Percentiles rank a stretch among this genome's conserved stretches.
These are phyloP conservation scores for Pelargonium fulgidum DNA, from an alignment of 441 rosid species.

Conservation along the genomic window DNA sequence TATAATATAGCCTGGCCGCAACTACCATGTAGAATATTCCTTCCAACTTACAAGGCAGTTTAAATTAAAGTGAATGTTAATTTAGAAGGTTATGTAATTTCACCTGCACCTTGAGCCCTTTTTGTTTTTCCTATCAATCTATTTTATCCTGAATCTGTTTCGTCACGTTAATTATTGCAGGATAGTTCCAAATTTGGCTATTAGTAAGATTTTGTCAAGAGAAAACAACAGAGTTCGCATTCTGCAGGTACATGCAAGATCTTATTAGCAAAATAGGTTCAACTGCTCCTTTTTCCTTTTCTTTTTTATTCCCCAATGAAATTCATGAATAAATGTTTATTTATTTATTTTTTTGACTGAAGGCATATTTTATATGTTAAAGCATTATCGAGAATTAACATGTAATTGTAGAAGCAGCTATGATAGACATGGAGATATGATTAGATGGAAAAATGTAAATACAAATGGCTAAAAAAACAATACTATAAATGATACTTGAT, in stretches of 20 bases:
- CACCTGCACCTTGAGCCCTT: neutral
- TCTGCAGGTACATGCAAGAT: conserved; percentile 58
- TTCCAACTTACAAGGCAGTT: no score
- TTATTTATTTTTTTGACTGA: neutral
- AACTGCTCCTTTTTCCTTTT: neutral
- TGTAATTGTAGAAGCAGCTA: neutral
- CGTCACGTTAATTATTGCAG: conserved; percentile 35
- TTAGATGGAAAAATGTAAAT: neutral
- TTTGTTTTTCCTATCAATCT: conserved; percentile 1
- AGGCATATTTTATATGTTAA: neutral
- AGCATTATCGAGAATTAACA: neutral
- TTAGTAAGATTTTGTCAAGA: conserved; percentile 78
- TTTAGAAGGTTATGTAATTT: neutral
- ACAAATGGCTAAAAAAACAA: neutral
- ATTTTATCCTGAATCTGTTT: neutral
- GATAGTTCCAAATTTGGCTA: conserved; percentile 92
- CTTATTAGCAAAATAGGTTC: conserved; percentile 6
- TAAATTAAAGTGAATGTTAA: neutral
- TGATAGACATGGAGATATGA: neutral
- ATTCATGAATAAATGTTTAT: neutral
- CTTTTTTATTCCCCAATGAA: neutral
- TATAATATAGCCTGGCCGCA: no score
- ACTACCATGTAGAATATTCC: no score
- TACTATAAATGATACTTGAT: neutral
- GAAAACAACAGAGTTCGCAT: conserved; percentile 91